Evolutionary conservation across 306 rosid genomes (phyloP), one percentile per base, ranked within the genome.

Genomic region (Quercus parvula): DNA sequence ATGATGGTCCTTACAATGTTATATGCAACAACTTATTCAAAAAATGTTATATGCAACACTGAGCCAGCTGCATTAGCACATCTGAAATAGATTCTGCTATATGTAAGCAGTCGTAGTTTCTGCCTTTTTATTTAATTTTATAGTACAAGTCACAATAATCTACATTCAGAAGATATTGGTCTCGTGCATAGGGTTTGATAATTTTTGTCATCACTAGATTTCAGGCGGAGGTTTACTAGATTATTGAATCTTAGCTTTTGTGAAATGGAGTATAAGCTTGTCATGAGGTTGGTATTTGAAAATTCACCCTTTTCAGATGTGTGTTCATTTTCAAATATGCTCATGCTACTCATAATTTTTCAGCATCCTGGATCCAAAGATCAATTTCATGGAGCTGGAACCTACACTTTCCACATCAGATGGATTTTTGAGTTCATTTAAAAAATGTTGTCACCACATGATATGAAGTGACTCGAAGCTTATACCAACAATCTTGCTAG

Each of bases 301-400:
- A 69, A 30, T 72, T 75, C 68, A 75, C 13, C 44, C 54, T 33
- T 51, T 73, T 24, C 46, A 33, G 24, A 66, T 88, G 62, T 77
- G 44, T 38, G 59, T 79, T 73, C 58, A 30, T 74, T 81, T 70
- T 63, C 75, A 71, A n/a, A 73, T 71, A 67, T 78, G 57, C 81
- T 84, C 64, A 81, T 77, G 72, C 68, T 3, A 31, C 19, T 80
- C 57, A 27, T 80, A 73, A 79, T 86, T 56, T 82, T 77, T 70
- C 96, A 92, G 99, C 83, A 85, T 95, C 77, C 78, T 95, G 81
- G 97, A 92, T 87, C 99, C 99, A 30, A 92, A 92, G 84, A 91
- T 91, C 80, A 90, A 88, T 79, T 95, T 91, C 78, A 58, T 19
- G 87, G 93, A 88, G 76, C 69, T 68, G 70, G 93, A 87, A 77